A percentile compares a stretch with the other conserved stretches of the same genome.
Conservation (phyloP, 176 grass and related monocot species). For the Leersia perrieri region DNA sequence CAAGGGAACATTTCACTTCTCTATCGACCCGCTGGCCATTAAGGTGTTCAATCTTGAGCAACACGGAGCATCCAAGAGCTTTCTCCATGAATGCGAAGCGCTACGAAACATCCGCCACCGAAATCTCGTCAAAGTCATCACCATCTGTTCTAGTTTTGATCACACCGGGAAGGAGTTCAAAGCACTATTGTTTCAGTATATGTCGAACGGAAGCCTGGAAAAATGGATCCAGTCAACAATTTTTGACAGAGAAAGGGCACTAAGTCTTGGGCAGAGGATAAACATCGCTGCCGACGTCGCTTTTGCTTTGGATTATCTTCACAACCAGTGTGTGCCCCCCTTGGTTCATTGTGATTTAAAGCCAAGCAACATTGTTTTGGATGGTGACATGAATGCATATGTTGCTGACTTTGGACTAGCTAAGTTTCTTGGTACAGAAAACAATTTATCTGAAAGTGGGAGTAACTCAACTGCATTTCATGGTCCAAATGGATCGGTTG, state of each 20-base stretch:
- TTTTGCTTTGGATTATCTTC: background rate
- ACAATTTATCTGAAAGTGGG: too few species aligned
- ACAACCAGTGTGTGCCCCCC: background rate
- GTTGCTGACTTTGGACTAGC: too few species aligned
- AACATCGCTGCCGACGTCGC: background rate
- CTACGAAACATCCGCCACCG: background rate
- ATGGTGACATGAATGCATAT: too few species aligned
- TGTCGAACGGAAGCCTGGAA: constrained; percentile 40
- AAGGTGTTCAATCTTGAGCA: constrained; percentile 33
- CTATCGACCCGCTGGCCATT: background rate
- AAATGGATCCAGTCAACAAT: constrained; percentile 34
- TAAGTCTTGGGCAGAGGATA: background rate
- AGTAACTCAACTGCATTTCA: background rate
- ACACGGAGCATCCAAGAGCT: background rate
- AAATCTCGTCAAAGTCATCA: background rate
- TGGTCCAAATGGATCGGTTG: background rate
- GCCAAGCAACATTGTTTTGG: too few species aligned
- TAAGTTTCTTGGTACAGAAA: background rate
- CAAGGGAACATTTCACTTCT: background rate
- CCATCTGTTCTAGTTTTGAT: background rate
- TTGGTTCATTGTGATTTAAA: too few species aligned
- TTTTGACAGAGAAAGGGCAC: background rate
- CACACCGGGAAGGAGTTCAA: background rate
- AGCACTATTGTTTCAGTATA: constrained; percentile 39
- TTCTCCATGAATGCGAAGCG: background rate